Conservation (phyloP, 441 rosid species). For the Euphorbia schlechtendalii region DNA sequence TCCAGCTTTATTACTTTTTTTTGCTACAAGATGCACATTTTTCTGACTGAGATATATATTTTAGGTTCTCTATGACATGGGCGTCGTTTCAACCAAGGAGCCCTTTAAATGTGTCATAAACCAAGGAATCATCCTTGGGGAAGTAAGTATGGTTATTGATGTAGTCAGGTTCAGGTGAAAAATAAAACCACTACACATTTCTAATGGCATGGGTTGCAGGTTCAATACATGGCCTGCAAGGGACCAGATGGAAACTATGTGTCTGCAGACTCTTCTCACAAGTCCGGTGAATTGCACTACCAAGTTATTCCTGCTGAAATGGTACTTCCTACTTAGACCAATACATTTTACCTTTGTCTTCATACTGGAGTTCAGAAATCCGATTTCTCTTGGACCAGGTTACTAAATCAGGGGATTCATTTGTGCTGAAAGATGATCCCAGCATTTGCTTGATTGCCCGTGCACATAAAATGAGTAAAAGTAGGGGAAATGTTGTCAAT, state of each 20-base stretch:
- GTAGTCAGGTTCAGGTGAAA: background rate
- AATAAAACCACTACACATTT: slow-evolving; percentile 12
- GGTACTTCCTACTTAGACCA: no score
- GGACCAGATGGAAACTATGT: slow-evolving; percentile 61
- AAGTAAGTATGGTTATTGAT: slow-evolving; percentile 43
- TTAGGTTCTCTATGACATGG: slow-evolving; percentile 92
- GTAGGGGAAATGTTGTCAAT: slow-evolving; percentile 96
- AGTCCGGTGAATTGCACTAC: slow-evolving; percentile 40
- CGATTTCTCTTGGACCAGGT: slow-evolving; percentile 37
- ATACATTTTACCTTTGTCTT: no score
- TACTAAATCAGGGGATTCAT: slow-evolving; percentile 67
- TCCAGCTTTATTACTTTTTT: slow-evolving; percentile 4
- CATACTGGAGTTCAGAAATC: no score
- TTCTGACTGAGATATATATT: slow-evolving; percentile 15
- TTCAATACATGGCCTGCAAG: slow-evolving; percentile 76
- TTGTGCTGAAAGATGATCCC: slow-evolving; percentile 61
- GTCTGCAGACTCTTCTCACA: slow-evolving; percentile 54
- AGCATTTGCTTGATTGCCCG: slow-evolving; percentile 61
- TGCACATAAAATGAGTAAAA: slow-evolving; percentile 94
- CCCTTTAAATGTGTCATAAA: slow-evolving; percentile 97
- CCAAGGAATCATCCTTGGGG: slow-evolving; percentile 98
- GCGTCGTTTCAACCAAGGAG: slow-evolving; percentile 84
- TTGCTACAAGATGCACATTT: slow-evolving; percentile 1
- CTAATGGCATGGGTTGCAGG: slow-evolving; percentile 48
- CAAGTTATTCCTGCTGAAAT: slow-evolving; percentile 60